Evolutionary conservation across 495 filamentous ascomycete species (phyloP), one percentile per base, ranked within the genome.

Genomic region (Annulohypoxylon bovei): DNA sequence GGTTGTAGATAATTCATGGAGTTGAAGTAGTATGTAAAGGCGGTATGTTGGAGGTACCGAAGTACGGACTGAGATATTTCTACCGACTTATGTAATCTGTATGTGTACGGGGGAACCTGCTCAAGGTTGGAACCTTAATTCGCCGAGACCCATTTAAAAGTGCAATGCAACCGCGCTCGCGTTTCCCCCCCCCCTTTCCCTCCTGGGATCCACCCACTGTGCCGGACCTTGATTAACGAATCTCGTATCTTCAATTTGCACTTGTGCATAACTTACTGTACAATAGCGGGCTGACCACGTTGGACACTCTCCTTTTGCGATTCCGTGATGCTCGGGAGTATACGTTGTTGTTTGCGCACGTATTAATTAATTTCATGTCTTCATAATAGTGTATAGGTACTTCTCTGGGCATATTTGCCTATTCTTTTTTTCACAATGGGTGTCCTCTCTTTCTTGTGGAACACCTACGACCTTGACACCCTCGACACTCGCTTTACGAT

Each of bases 401-500:
- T 70, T 62, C 40, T 54, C 53, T 25, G 42, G 67, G 64, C 69
- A 33, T 18, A 62, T 40, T 23, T 42, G 75, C 69, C 75, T 67
- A 52, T 49, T 14, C 14, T 44, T 58, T 58, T 56, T 37, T 22
- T 40, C 49, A 67, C 62, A 16, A 78, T 78, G 75, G 76, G 78
- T 54, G 47, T 75, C 39, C 65, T 88, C 46, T 80, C 82, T 16
- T 81, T 81, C 55, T 62, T 89, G 55, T 80, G 84, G 69, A 84
- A 83, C 50, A 78, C 95, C 55, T 96, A 93, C 81, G 90, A 91
- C 56, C 89, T 97, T 63, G 92, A 97, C 73, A 96, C 93, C 28
- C 88, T 99, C 77, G 95, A 99, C 84, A 95, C 93, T 65, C 90
- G 95, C 70, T 93, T 99, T 77, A 92, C 90, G 25, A 88, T 86